A percentile compares a stretch with the other conserved stretches of the same genome.
phyloP scores from a whole-genome alignment of 805 yeast species.

The Candida awuae region DNA sequence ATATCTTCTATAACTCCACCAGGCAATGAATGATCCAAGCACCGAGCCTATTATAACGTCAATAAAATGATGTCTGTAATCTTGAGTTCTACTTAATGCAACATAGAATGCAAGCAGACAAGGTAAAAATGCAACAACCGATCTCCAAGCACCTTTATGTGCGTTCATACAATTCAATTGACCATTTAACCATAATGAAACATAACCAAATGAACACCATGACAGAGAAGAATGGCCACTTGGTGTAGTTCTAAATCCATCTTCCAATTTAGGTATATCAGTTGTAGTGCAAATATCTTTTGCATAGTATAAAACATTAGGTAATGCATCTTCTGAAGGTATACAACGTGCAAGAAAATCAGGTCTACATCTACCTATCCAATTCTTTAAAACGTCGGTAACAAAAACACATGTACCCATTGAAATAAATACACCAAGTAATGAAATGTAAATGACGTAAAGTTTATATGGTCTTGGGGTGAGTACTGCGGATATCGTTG shows the following conservation, averaged over 20 bases:
- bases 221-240: slow-evolving; percentile 73
- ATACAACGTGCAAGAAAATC: slow-evolving; percentile 82
- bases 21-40: slow-evolving; percentile 57
- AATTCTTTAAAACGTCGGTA: slow-evolving; percentile 70
- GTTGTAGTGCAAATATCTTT: slow-evolving; percentile 57
- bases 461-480: slow-evolving; percentile 46
- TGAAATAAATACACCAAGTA: slow-evolving; percentile 58
- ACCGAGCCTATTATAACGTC: slow-evolving; percentile 71
- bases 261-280: slow-evolving; percentile 37
- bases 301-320: slow-evolving; percentile 47
- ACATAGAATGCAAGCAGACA: slow-evolving; percentile 61
- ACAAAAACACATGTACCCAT: slow-evolving; percentile 51
- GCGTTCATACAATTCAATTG: slow-evolving; percentile 38
- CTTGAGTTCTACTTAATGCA: slow-evolving; percentile 83
- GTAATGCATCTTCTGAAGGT: slow-evolving; percentile 55
- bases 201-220: slow-evolving; percentile 58
- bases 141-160: slow-evolving; percentile 55
- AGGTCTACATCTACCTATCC: slow-evolving; percentile 88
- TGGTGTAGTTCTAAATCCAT: slow-evolving; percentile 78
- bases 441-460: slow-evolving; percentile 54
- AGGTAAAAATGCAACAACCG: slow-evolving; percentile 46
- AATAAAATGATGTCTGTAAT: slow-evolving; percentile 86
- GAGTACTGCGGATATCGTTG: slow-evolving; percentile 24
- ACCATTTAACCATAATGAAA: slow-evolving; percentile 59
- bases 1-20: slow-evolving; percentile 45